Evolutionary conservation across 805 yeast species (phyloP).

Genomic region (Candida ortonii): DNA sequence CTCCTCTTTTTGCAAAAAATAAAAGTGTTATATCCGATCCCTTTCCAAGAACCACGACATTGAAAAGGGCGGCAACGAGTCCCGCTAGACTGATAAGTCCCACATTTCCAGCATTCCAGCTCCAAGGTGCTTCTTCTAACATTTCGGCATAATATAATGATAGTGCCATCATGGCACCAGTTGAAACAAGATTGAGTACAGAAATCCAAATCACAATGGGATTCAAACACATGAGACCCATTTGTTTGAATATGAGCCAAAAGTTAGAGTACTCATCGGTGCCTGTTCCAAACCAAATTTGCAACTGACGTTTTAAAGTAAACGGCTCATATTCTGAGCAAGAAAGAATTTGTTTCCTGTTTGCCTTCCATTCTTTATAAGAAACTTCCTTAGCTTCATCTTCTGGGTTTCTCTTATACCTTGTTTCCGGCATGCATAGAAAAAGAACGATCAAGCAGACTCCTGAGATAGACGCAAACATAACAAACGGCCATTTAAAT

Average conservation of each 20-base stretch:
- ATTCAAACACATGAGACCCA: constrained; percentile 3
- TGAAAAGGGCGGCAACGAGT: constrained; percentile 3
- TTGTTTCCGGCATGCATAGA: constrained; percentile 5
- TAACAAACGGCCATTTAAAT: constrained; percentile 8
- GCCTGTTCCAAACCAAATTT: constrained; percentile 6
- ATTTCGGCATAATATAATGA: constrained; percentile 4
- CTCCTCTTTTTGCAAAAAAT: neutral
- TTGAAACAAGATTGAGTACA: constrained; percentile 3
- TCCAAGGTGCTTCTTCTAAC: constrained; percentile 2
- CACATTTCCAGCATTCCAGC: constrained; percentile 4
- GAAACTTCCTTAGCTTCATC: constrained; percentile 1
- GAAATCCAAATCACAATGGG: constrained; percentile 6
- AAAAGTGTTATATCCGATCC: constrained; percentile 2
- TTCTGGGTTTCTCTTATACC: constrained; percentile 1
- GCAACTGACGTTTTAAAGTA: constrained; percentile 4
- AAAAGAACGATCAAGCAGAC: constrained; percentile 3
- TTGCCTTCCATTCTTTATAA: constrained; percentile 2
- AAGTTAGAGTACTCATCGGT: constrained; percentile 4
- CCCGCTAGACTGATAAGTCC: constrained; percentile 4
- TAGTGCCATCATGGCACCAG: constrained; percentile 5
- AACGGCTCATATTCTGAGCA: too few species aligned
- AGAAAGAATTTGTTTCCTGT: neutral
- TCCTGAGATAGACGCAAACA: constrained; percentile 5
- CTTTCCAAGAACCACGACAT: constrained; percentile 1
- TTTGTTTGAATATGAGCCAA: constrained; percentile 5